A percentile compares a stretch with the other conserved stretches of the same genome.
phyloP scores from a whole-genome alignment of 441 rosid species.

The Breynia disticha region DNA sequence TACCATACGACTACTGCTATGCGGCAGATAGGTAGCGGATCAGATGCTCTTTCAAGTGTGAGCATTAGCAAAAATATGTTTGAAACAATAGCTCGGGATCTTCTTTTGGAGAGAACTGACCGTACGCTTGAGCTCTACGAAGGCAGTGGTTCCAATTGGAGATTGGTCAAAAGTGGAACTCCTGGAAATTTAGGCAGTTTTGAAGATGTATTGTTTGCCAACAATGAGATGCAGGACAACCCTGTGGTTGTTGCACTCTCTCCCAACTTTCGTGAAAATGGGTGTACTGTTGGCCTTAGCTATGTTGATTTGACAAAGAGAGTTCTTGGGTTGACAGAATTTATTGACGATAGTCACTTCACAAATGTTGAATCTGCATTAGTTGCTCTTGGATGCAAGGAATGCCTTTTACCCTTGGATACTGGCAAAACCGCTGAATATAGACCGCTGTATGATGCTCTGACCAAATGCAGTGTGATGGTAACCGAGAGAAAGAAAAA shows the following conservation, averaged over 20 bases:
- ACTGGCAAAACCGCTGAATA: conserved; percentile 46
- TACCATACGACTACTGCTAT: conserved; percentile 74
- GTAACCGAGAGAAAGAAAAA: conserved; percentile 77
- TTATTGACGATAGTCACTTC: conserved; percentile 89
- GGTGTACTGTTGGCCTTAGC: conserved; percentile 67
- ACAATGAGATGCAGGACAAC: conserved; percentile 91
- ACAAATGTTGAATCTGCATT: conserved; percentile 85
- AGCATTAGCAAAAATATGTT: conserved; percentile 83
- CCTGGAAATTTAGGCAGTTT: conserved; percentile 95
- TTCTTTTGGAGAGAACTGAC: conserved; percentile 87
- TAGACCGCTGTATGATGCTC: conserved; percentile 52
- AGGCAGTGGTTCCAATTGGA: conserved; percentile 95
- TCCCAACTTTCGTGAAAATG: conserved; percentile 54
- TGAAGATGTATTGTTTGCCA: conserved; percentile 92
- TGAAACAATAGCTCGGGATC: conserved; percentile 75
- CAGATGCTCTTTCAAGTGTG: conserved; percentile 74
- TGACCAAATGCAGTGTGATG: conserved; percentile 76
- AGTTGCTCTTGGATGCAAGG: conserved; percentile 92
- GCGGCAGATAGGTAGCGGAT: conserved; percentile 68
- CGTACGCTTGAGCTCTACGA: conserved; percentile 85
- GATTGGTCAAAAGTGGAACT: conserved; percentile 67
- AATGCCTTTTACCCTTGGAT: conserved; percentile 82
- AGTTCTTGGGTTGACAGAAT: conserved; percentile 76
- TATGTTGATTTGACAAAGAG: conserved; percentile 82
- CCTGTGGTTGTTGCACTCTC: conserved; percentile 73